Percentiles rank a stretch among this genome's conserved stretches.
Evolutionary conservation across 768 basidiomycete species (phyloP).

Genomic region (Tubosaeta sp.): DNA sequence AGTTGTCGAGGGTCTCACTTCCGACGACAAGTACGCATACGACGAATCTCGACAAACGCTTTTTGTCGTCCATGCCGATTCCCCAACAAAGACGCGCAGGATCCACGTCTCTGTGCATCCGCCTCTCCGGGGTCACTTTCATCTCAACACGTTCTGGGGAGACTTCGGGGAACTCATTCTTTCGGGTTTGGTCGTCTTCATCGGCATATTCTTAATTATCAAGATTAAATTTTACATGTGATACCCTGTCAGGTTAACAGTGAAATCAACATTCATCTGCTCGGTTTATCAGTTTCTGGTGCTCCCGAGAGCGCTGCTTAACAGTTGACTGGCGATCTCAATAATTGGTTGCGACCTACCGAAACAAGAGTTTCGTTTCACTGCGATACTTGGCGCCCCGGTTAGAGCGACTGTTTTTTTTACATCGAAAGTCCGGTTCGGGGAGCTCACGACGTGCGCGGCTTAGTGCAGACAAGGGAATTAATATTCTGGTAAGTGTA

Average conservation of each 20-base stretch:
- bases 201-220: slow-evolving; percentile 29
- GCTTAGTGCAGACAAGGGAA: background rate
- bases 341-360: background rate
- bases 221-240: slow-evolving; percentile 25
- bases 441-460: background rate
- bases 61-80: slow-evolving; percentile 51
- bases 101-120: slow-evolving; percentile 56
- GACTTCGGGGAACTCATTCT: slow-evolving; percentile 42
- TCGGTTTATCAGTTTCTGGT: background rate
- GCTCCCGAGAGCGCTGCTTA: too few species aligned
- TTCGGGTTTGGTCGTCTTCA: slow-evolving; percentile 30
- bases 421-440: background rate
- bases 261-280: background rate
- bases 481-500: background rate
- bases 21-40: slow-evolving; percentile 51
- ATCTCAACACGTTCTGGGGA: slow-evolving; percentile 61
- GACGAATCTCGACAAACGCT: slow-evolving; percentile 71
- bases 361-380: background rate
- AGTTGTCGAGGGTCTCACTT: slow-evolving; percentile 50
- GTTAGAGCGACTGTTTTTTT: background rate
- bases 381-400: too few species aligned
- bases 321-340: too few species aligned
- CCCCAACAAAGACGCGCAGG: slow-evolving; percentile 40
- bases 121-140: slow-evolving; percentile 46
- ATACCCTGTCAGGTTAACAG: slow-evolving; percentile 3